phyloP scores from a whole-genome alignment of 768 basidiomycete species.

The Glaciozyma antarctica region DNA sequence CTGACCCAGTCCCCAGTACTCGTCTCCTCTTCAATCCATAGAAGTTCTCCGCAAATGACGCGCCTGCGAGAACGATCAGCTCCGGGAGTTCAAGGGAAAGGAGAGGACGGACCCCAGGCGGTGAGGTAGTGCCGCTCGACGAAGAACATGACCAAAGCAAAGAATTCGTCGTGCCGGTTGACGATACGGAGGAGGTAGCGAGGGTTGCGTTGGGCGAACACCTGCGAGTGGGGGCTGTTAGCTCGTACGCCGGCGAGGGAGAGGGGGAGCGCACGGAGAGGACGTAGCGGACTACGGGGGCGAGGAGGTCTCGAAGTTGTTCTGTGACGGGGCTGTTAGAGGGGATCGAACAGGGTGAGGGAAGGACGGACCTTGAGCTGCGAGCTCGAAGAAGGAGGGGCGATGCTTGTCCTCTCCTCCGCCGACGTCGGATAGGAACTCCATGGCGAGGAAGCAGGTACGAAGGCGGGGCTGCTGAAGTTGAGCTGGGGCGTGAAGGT shows the following conservation, averaged over 20 bases:
- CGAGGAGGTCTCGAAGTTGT: conserved; percentile 25
- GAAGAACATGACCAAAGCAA: conserved; percentile 74
- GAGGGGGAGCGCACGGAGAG: conserved; percentile 12
- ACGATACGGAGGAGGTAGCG: conserved; percentile 82
- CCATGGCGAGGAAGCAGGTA: neutral
- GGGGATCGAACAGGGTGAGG: neutral
- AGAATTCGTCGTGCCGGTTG: conserved; percentile 94
- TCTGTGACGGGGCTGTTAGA: conserved; percentile 4
- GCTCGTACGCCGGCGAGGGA: neutral
- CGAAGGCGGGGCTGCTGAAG: too few relatives aligned
- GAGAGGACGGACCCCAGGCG: conserved; percentile 58
- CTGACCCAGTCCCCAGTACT: conserved; percentile 32
- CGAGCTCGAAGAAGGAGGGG: conserved; percentile 21
- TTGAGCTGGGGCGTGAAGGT: too few relatives aligned
- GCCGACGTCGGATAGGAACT: conserved; percentile 7
- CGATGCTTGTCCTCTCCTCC: conserved; percentile 4
- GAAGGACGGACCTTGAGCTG: conserved; percentile 24
- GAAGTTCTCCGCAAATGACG: conserved; percentile 91
- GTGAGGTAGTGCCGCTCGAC: conserved; percentile 85
- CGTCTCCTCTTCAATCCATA: conserved; percentile 79
- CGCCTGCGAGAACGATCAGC: conserved; percentile 49
- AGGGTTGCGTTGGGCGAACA: conserved; percentile 89
- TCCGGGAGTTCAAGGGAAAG: neutral
- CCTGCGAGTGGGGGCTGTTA: conserved; percentile 41
- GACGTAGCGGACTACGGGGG: conserved; percentile 31